A percentile compares a stretch with the other conserved stretches of the same genome.
These are phyloP conservation scores for Saccharomycopsis vini DNA, from an alignment of 805 yeast genomes.

Conservation along the genomic window DNA sequence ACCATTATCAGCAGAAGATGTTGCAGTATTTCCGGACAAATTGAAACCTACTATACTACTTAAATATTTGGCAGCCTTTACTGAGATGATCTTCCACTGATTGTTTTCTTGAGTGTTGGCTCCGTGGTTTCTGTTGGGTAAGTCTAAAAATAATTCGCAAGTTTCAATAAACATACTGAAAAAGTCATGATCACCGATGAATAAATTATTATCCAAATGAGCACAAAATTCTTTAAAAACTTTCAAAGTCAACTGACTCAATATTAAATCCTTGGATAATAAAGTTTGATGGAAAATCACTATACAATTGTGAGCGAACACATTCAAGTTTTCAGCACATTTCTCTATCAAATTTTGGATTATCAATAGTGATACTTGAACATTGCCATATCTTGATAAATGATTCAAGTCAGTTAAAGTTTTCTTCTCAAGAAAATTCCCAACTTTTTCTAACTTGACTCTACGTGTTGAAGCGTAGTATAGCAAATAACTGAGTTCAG, in stretches of 20 bases:
- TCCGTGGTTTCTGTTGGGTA: slow-evolving; percentile 16
- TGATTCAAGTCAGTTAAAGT: slow-evolving; percentile 52
- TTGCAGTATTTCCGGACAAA: too few species aligned
- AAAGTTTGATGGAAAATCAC: slow-evolving; percentile 47
- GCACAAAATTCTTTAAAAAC: slow-evolving; percentile 41
- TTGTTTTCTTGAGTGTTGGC: slow-evolving; percentile 1
- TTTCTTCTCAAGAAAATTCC: slow-evolving; percentile 54
- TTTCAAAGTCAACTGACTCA: slow-evolving; percentile 43
- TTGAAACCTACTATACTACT: slow-evolving; percentile 16
- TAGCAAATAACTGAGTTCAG: slow-evolving; percentile 78
- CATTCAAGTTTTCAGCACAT: slow-evolving; percentile 77
- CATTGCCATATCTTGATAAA: slow-evolving; percentile 58
- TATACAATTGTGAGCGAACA: slow-evolving; percentile 65
- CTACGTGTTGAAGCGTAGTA: slow-evolving; percentile 88
- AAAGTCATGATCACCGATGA: slow-evolving; percentile 56
- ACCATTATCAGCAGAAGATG: too few species aligned
- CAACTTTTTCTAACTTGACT: slow-evolving; percentile 82
- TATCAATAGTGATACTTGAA: slow-evolving; percentile 72
- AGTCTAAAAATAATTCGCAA: slow-evolving; percentile 25
- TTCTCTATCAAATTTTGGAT: slow-evolving; percentile 58
- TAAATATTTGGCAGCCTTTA: slow-evolving; percentile 24
- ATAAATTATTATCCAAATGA: slow-evolving; percentile 51
- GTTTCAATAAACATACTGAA: slow-evolving; percentile 38
- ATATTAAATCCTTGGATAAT: slow-evolving; percentile 48
- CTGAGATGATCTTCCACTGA: slow-evolving; percentile 18